Evolutionary conservation across 2,329 filamentous ascomycete species (phyloP), one percentile per base, ranked within the genome.

Genomic region (Cadophora luteo-olivacea): DNA sequence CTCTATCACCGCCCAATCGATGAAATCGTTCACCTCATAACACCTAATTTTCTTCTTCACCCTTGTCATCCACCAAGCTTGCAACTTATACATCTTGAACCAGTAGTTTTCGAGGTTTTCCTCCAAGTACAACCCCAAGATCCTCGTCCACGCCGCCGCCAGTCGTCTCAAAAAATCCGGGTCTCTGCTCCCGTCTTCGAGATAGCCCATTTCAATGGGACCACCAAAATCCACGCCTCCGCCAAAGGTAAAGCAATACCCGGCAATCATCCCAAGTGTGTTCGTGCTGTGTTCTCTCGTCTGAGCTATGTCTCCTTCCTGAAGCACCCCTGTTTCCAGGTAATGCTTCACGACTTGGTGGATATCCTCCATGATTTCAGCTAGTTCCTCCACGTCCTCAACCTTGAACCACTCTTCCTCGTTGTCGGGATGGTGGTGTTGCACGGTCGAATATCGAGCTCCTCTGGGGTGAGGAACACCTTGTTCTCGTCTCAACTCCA

Each of bases 111-210:
- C 32, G 32, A 58, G 16, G 9, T 58, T n/a, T 14, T 16, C 22
- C 2, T 29, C 36, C 22, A 41, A 11, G 25, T 60, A 41, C 11
- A 25, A 14, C 33, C 8, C 22, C 22, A 45, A 5, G 11, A 60
- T 41, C 11, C 3, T 60, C 57, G 12, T 16, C 57, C 33, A 60
- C 12, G 57, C 57, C 22, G n/a, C 22, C 22, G 22, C 16, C 22
- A 60, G 22, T 8, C 57, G 57, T 60, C 57, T 60, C 22, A 41
- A 41, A 29, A 45, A 60, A 12, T 45, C 22, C 14, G 57, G 33
- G 36, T 60, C 41, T 19, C 57, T 60, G 22, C 33, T 60, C 33
- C 57, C 57, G 24, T 60, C 57, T 9, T 41, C 33, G 12, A 60
- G 36, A 41, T 60, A 41, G 36, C 38, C 57, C 11, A n/a, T 33